Evolutionary conservation across 139 green algal genomes (phyloP), one percentile per base, ranked within the genome.

Genomic region (Haematococcus sp.): DNA sequence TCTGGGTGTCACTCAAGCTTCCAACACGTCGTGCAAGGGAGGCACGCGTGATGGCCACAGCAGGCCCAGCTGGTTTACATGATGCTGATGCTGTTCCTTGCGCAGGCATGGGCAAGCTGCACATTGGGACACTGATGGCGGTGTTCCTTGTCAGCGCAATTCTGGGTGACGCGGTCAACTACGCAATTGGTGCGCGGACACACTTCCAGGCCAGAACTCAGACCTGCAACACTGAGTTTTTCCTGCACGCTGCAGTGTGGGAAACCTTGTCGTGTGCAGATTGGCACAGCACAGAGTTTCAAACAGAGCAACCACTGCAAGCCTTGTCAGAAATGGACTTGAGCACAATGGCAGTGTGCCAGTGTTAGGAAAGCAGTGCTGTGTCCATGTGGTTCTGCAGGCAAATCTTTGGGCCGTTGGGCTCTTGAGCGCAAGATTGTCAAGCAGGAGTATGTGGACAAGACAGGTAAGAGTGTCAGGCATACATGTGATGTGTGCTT

Each of bases 141-240:
- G 64, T 89, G 23, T 94, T 96, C 76, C 86, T 96, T 15, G 79
- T 70, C 2, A 76, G 88, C 1, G 93, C 93, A 7, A 91, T 94
- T 34, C 54, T 97, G 30, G 93, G 93, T 1, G 93, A 98, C 77
- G 90, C 93, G 13, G 89, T 97, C 49, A 98, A 97, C 83, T 98
- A 97, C 70, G 84, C 85, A 2, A 69, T 93, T 43, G 89, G 76
- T 78, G 51, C 17, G 71, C 43, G 23, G 22, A 28, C 9, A 61
- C 9, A 27, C 15, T 7, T 27, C 17, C 54, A 27, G 4, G 54
- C n/a, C 23, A 27, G n/a, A 13, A 19, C 25, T n/a, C n/a, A n/a
- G n/a, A n/a, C n/a, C n/a, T n/a, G n/a, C n/a, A n/a, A n/a, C n/a
- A n/a, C n/a, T n/a, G n/a, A n/a, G n/a, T n/a, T n/a, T n/a, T n/a